Base-by-base conservation (phyloP, 805 yeast species). In the Candida methanosorbosa region DNA sequence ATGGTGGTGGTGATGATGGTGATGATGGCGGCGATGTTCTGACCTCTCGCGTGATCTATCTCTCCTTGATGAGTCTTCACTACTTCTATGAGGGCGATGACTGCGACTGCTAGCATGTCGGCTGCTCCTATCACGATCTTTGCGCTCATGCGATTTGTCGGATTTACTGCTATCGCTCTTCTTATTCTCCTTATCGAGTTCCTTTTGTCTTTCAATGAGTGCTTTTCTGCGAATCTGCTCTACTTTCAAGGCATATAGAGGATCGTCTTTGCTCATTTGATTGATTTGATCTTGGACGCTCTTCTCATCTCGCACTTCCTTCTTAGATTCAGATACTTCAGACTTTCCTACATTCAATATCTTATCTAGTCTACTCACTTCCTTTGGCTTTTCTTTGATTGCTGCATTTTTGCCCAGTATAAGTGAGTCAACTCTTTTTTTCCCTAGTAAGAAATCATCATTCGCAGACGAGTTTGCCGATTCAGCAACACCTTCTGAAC, bases 391-490 rank as follows among this genome's bases (percentile, higher is more conserved):
- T 4, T 24, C 29, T 8, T 29, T 33, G 9, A 12, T 14, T 9
- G 14, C 15, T 12, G 12, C 21, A 5, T 16, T 18, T 6, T 11
- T 6, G 4, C 17, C 20, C 3, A 22, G 20, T 16, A 38, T 12
- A 6, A 63, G 37, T n/a, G 52, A 56, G 41, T 66, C 69, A 14
- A 74, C 54, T 9, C 70, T 52, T 41, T 65, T 64, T 48, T 63
- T 68, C 1, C 85, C 84, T 27, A 70, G 47, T 11, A 79, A 50
- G 44, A 72, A 63, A 38, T 66, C 78, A 38, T 76, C 80, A n/a
- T 64, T 61, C 1, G 64, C 63, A 12, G 17, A 5, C 8, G 55
- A 61, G n/a, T 59, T 57, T 23, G 50, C 54, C 24, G 36, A 39
- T 25, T 40, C 48, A 8, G 42, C 50, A 5, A 47, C 44, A 5